These are phyloP conservation scores for Bipolaris bicolor DNA, from an alignment of 2,329 filamentous ascomycete species.

Conservation along the genomic window DNA sequence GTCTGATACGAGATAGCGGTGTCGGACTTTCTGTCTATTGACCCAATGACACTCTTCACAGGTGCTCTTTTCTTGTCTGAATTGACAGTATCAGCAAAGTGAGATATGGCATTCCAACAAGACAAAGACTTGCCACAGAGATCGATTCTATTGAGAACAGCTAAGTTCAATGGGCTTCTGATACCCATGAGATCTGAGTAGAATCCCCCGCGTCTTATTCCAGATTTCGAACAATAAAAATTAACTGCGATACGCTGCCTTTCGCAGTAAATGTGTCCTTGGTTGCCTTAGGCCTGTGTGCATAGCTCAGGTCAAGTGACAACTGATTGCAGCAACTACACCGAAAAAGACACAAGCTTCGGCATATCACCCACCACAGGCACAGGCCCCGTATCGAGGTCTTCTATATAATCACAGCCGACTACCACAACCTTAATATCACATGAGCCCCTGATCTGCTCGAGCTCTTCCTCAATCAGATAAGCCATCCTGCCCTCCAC, in stretches of 20 bases:
- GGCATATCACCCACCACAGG: neutral
- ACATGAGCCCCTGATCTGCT: neutral
- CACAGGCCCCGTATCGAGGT: neutral
- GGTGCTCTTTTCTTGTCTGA: neutral
- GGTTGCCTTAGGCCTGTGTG: no score
- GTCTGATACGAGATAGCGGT: neutral
- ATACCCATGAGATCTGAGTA: no score
- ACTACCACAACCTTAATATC: neutral
- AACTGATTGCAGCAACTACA: neutral
- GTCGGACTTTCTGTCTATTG: neutral
- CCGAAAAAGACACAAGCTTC: neutral
- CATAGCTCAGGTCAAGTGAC: neutral
- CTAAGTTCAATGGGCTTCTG: no score
- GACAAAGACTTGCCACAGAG: neutral
- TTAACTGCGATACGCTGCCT: no score
- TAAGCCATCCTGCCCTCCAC: neutral
- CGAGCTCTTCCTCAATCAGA: neutral
- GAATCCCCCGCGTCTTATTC: no score
- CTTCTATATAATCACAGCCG: neutral
- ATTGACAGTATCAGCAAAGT: no score
- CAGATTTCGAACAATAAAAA: no score
- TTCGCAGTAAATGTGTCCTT: no score
- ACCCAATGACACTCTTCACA: neutral
- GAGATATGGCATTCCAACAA: neutral
- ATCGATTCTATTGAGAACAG: no score